A percentile compares a stretch with the other conserved stretches of the same genome.
phyloP scores from a whole-genome alignment of 2,329 filamentous ascomycete species.

The Pestalotiopsis sp. region DNA sequence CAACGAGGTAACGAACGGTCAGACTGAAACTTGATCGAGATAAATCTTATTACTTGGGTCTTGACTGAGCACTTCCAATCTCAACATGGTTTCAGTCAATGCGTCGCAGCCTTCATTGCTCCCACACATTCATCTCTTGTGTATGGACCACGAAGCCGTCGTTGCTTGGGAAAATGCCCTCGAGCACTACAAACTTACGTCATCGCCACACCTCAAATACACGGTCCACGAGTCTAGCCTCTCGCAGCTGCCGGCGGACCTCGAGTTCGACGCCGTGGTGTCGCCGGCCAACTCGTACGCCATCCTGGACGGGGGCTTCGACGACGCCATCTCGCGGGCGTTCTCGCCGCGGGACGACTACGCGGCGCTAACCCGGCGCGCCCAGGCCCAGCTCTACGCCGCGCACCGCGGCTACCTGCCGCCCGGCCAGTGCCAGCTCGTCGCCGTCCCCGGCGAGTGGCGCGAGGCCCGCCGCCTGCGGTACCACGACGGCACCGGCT shows the following conservation, averaged over 20 bases:
- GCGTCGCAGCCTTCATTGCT: not conserved
- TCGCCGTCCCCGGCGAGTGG: slow-evolving; percentile 43
- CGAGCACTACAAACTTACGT: slow-evolving; percentile 1
- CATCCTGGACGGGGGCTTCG: slow-evolving; percentile 55
- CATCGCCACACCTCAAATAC: slow-evolving; percentile 17
- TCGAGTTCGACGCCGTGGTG: slow-evolving; percentile 49
- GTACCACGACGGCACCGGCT: slow-evolving; percentile 32
- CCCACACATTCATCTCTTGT: slow-evolving; percentile 5
- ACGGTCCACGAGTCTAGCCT: slow-evolving; percentile 42
- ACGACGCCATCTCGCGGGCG: slow-evolving; percentile 52
- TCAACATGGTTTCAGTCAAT: not conserved
- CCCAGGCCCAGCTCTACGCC: slow-evolving; percentile 45
- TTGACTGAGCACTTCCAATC: not conserved
- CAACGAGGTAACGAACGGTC: not conserved
- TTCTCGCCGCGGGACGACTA: slow-evolving; percentile 48
- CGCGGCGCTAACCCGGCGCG: slow-evolving; percentile 45
- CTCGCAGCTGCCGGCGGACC: slow-evolving; percentile 31
- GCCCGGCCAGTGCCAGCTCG: slow-evolving; percentile 50
- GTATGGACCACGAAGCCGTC: not conserved
- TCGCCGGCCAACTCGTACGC: slow-evolving; percentile 58
- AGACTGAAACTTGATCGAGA: not conserved
- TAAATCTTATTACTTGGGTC: not conserved
- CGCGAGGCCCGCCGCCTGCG: slow-evolving; percentile 11
- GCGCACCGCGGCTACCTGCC: slow-evolving; percentile 51
- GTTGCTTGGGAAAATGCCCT: slow-evolving; percentile 7